Base-by-base conservation (phyloP, 108 stramenopile species). In the Licmophora abbreviata region DNA sequence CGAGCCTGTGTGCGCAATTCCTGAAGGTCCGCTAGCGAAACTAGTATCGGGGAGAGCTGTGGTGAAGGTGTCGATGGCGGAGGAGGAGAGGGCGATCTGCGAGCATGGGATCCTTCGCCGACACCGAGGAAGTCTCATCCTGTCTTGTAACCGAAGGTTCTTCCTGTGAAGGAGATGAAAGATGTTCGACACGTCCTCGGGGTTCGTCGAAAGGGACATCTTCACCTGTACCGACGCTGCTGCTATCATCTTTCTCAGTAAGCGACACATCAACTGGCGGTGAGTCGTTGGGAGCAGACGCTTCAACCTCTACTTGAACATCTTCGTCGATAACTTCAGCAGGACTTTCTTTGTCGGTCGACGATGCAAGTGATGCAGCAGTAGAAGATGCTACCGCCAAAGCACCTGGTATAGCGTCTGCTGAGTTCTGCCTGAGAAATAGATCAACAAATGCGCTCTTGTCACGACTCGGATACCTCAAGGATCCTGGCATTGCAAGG, bases 291-390 rank as follows among this genome's bases (percentile, higher is more conserved):
- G 40, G 25, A 58, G 8, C 26, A 24, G 52, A 44, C 28, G 27
- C 23, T 44, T 29, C 26, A 23, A 20, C 33, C 21, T 27, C 51
- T 23, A 17, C 25, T 38, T 22, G 17, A 23, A 31, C 27, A 6
- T n/a, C 23, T 31, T 52, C 20, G 44, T 45, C 47, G 22, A 32
- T 17, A 41, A 23, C 52, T 23, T 36, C 32, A 32, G 61, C 23
- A n/a, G 48, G 55, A 49, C 28, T 11, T 40, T 63, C 62, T 18
- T 30, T 23, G 2, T 43, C 53, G 35, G 60, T 62, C 7, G 82
- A 88, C 11, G 86, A 88, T 26, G 83, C 80, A 31, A 88, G 59
- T 0, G 86, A 88, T 21, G 86, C 86, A 24, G 77, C 77, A 29
- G 86, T 88, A 26, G 86, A 88, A 8, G 83, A 76, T 21, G 65